Base-by-base conservation (phyloP, 495 filamentous ascomycete species). In the Neurospora cerealis region DNA sequence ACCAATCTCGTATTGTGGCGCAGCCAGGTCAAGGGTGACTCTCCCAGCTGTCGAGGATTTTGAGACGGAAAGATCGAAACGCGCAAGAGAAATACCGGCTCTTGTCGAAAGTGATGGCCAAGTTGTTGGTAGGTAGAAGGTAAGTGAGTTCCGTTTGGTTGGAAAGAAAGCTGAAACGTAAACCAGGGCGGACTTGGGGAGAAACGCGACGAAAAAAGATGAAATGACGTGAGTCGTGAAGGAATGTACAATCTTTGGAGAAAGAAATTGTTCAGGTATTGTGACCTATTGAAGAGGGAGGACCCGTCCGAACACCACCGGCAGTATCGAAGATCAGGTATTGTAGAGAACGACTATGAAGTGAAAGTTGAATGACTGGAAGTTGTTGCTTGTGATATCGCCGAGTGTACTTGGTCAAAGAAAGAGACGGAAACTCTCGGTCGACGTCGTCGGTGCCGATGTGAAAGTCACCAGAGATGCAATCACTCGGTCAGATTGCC, bases 1-100 rank as follows among this genome's bases (percentile, higher is more conserved):
- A 75, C 74, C 72, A 75, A 75, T 77, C 71, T 77, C 76, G 70
- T 75, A 75, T 70, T 42, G 74, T 75, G 70, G 72, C 60, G 74
- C 76, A 60, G 72, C 70, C 70, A 62, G 69, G 62, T 70, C 54
- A 41, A 72, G 70, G n/a, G 42, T 15, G 46, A 54, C 21, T 54
- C 46, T 54, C 46, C n/a, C 46, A 28, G 46, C 46, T 54, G 46
- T 54, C 46, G 46, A 54, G 46, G 46, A 54, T 54, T 28, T 54
- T 28, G 46, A 54, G 46, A 54, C 21, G 46, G 10, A 21, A 54
- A 54, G 11, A 13, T 21, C 21, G 46, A 54, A 28, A 28, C 46
- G 46, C 46, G 46, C 46, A 54, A 54, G 46, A 54, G 46, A 54
- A 28, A 54, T 11, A 54, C 46, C 46, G 21, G 46, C 46, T 54